A percentile compares a stretch with the other conserved stretches of the same genome.
phyloP scores from a whole-genome alignment of 148 eudicot species.

The Nyssa sinensis region DNA sequence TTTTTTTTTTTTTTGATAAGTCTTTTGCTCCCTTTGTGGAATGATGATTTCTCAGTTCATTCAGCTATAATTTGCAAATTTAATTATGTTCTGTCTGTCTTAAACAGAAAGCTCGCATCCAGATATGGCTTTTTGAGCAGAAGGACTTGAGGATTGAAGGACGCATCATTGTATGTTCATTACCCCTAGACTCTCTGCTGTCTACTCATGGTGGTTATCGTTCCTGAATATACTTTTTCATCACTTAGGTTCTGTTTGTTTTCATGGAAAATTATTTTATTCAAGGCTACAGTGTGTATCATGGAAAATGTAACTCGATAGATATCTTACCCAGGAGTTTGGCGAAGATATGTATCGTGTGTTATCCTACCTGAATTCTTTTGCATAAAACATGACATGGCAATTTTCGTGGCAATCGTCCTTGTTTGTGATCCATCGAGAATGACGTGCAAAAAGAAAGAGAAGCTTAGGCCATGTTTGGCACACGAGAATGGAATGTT shows the following conservation, averaged over 20 bases:
- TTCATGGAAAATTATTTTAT: background rate
- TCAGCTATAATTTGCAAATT: background rate
- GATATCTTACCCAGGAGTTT: background rate
- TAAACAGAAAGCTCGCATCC: slow-evolving; percentile 72
- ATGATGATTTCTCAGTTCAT: background rate
- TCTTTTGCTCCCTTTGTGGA: too few species aligned
- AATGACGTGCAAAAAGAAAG: too few species aligned
- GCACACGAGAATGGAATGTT: too few species aligned
- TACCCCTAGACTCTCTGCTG: background rate
- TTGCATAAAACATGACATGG: too few species aligned
- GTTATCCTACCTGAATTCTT: too few species aligned
- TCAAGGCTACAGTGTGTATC: too few species aligned
- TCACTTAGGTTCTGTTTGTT: background rate
- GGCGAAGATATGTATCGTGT: background rate
- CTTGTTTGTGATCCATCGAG: too few species aligned
- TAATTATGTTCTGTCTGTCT: background rate
- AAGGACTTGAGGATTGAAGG: slow-evolving; percentile 81
- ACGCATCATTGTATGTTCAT: slow-evolving; percentile 57
- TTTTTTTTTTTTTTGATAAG: slow-evolving; percentile 1
- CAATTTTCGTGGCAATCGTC: too few species aligned
- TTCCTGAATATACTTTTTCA: background rate
- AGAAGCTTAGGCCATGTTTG: too few species aligned
- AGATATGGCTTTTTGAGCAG: slow-evolving; percentile 88
- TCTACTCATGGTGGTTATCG: background rate
- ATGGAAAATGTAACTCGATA: too few species aligned